Base-by-base conservation (phyloP, 345 rosid species). In the Clarkia xantiana region DNA sequence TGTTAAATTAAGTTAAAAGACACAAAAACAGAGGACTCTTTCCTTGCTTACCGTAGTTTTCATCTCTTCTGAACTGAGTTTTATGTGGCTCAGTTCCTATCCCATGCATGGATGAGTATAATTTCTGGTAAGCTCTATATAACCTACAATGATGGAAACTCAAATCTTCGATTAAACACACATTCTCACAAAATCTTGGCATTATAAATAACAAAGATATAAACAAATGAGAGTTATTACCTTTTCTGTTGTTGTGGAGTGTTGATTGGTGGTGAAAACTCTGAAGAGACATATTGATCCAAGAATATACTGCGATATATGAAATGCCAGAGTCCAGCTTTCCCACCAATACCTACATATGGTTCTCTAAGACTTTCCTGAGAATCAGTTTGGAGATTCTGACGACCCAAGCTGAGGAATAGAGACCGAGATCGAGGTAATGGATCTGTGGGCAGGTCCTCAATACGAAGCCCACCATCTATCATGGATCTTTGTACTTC, bases 41-140 rank as follows among this genome's bases (percentile, higher is more conserved):
- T 29, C 36, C 36, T 29, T 29, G 36, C 36, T 67, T 71, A 93
- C 99, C 86, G 45, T 76, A 84, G 50, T 77, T 78, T 57, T 82
- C 96, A 65, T 93, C 97, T 77, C 97, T 72, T 77, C 94, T 77
- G 65, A 84, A 93, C 69, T 84, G 99, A 53, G 99, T 93, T 73
- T 82, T 87, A 76, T 93, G 99, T 5, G 86, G 81, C 47, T 87
- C 94, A 22, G 71, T 64, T 55, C 79, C 95, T 69, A 71, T 76
- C 44, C 76, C 84, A 61, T 93, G 99, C 95, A 93, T 93, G 18
- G 94, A 80, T 56, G 86, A 68, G 54, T 74, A 80, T 25, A 93
- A 71, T 61, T 83, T 93, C 69, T 80, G 94, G 75, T 84, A 93
- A 45, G 99, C 96, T 61, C 97, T 86, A 62, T 82, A 82, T 51